Base-by-base conservation (phyloP, 1,284 basidiomycete species). In the Pseudozyma sp. region DNA sequence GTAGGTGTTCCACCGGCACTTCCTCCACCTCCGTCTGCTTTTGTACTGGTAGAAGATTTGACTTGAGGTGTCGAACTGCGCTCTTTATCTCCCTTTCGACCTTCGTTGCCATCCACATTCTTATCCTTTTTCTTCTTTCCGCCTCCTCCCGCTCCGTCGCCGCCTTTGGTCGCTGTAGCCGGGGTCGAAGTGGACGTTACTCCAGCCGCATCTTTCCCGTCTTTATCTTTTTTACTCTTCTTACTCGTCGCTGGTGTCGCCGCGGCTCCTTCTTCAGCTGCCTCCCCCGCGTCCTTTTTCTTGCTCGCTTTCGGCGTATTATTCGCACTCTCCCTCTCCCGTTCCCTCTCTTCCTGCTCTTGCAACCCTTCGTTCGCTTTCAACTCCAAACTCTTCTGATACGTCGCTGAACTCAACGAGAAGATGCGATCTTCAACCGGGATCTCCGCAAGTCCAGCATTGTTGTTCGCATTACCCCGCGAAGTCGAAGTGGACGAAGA, bases 391-490 rank as follows among this genome's bases (percentile, higher is more conserved):
- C 77, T 80, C 48, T 79, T 77, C 18, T 68, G 64, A 47, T 83
- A 82, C 2, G 83, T 84, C 7, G 82, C 73, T 13, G 70, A 75
- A 25, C 75, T 78, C 12, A 76, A 48, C 42, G 73, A 77, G 31
- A 84, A 84, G 63, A 83, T 77, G 0, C 83, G 51, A 60, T 84
- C 82, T 14, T 84, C 83, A 10, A 63, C 11, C 5, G 78, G 66
- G 0, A 81, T 66, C 6, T 80, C 76, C 4, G 36, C 56, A 31
- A 31, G 25, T 1, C 53, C 42, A 3, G 54, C 60, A 1, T 25
- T 19, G 25, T 52, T 62, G 47, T 35, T 53, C 16, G 48, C n/a
- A 21, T 42, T 47, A 14, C 50, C 63, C 2, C 64, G 45, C 14
- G 52, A 5, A 42, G 45, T 3, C n/a, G 52, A 56, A 1, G 47